A percentile compares a stretch with the other conserved stretches of the same genome.
Evolutionary conservation across 2,329 filamentous ascomycete genomes (phyloP).

Genomic region (Geoglossum cookeanum): DNA sequence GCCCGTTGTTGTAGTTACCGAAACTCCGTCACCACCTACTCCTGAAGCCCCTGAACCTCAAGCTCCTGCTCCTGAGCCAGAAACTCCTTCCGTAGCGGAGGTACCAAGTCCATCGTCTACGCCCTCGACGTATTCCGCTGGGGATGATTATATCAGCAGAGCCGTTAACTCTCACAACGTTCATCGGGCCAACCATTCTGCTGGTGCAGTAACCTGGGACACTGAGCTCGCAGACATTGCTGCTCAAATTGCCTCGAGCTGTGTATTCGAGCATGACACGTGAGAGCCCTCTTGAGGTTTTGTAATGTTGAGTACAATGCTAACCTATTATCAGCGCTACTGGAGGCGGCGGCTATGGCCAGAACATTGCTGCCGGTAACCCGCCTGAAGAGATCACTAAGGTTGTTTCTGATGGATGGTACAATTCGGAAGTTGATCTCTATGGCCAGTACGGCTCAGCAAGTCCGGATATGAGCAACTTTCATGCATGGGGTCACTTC

Average conservation of each 20-base stretch:
- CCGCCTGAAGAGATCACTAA: conserved; percentile 37
- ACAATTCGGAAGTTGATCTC: conserved; percentile 53
- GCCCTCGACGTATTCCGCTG: not conserved
- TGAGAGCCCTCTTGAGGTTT: conserved; percentile 28
- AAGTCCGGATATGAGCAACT: conserved; percentile 39
- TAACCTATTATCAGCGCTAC: conserved; percentile 14
- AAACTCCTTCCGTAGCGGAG: no score
- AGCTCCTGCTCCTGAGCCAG: conserved; percentile 2
- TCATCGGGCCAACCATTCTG: conserved; percentile 69
- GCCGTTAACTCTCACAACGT: conserved; percentile 63
- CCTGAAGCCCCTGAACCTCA: conserved; percentile 1
- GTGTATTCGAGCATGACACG: conserved; percentile 59
- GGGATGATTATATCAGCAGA: conserved; percentile 17
- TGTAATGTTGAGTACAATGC: not conserved
- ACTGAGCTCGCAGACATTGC: conserved; percentile 44
- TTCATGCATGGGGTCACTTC: conserved; percentile 55
- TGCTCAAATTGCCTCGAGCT: conserved; percentile 40
- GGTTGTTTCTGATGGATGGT: conserved; percentile 70
- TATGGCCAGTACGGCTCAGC: conserved; percentile 41
- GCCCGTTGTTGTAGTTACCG: conserved; percentile 3
- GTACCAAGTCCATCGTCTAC: not conserved
- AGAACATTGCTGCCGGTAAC: conserved; percentile 69
- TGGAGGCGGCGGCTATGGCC: conserved; percentile 53
- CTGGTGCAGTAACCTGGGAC: conserved; percentile 45
- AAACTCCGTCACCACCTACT: not conserved